Evolutionary conservation across 768 basidiomycete genomes (phyloP), one percentile per base, ranked within the genome.

Genomic region (Lactarius deliciosus): DNA sequence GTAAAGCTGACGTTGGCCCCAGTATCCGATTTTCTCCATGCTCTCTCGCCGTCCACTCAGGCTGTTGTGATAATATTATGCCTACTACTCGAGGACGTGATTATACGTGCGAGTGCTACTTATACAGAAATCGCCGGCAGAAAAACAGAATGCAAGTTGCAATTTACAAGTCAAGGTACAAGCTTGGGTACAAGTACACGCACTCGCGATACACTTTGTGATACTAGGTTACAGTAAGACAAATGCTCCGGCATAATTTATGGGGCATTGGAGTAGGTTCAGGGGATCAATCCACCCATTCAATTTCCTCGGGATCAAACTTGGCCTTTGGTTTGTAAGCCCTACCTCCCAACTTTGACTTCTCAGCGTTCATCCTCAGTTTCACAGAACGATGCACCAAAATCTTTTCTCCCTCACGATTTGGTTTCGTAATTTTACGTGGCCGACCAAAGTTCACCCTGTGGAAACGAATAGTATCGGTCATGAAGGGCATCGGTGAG

Each of bases 301-400:
- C 50, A 25, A 53, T 25, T 72, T 69, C 74, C 16, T 60, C 65
- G 34, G 55, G 68, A 3, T 72, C 59, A 22, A 72, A 74, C 65
- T 72, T 69, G 41, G 76, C 75, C 61, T 68, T 73, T n/a, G 77
- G 78, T 13, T 36, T 67, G 68, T 79, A 79, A 15, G 50, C 25
- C 34, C 69, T 69, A 9, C 75, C 69, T 6, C 68, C 72, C 22
- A 53, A 25, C 47, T 75, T 64, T 64, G 78, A 59, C 16, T 57
- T 66, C 34, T 64, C 57, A n/a, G 72, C 64, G 13, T 64, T 47
- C 64, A 59, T 61, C 34, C 61, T 64, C 22, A 58, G 57, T 57
- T 56, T 47, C 8, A 69, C 63, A 6, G 55, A 36, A 25, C 58
- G 64, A 53, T 65, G 61, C 15, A 63, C 38, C n/a, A 16, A 47